phyloP scores from a whole-genome alignment of 192 early-diverging fungal genomes.

The Allomyces javanicus region DNA sequence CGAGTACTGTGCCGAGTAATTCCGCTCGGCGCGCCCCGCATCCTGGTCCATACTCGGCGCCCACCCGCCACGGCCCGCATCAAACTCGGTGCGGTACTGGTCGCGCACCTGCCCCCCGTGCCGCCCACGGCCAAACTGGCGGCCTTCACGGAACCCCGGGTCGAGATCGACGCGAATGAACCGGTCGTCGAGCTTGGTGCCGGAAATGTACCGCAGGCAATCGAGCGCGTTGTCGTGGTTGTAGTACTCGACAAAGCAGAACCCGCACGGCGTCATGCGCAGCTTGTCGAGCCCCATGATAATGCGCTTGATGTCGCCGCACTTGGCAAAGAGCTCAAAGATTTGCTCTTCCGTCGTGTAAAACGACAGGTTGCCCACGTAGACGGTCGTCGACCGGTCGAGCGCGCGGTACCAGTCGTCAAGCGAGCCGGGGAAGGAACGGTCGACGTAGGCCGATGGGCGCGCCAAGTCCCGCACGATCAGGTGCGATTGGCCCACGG shows the following conservation, averaged over 20 bases:
- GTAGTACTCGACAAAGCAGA: conserved; percentile 99
- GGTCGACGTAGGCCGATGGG: neutral
- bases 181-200: conserved; percentile 87
- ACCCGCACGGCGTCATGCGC: conserved; percentile 89
- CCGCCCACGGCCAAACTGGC: conserved; percentile 88
- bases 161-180: conserved; percentile 88
- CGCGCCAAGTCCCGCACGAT: neutral
- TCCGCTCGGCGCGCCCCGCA: conserved; percentile 18
- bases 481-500: neutral
- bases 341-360: conserved; percentile 98
- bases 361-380: conserved; percentile 92
- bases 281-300: conserved; percentile 95
- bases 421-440: conserved; percentile 8
- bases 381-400: conserved; percentile 51
- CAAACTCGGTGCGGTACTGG: conserved; percentile 86
- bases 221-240: conserved; percentile 72
- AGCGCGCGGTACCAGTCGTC: conserved; percentile 12
- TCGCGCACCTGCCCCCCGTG: conserved; percentile 89
- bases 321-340: conserved; percentile 84
- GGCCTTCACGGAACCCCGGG: conserved; percentile 76
- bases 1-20: neutral
- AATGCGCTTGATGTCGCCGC: conserved; percentile 93
- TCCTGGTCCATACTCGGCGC: conserved; percentile 53
- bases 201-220: conserved; percentile 83
- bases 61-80: conserved; percentile 89